Evolutionary conservation across 768 basidiomycete genomes (phyloP).

Genomic region (Macrolepiota dolichaula): DNA sequence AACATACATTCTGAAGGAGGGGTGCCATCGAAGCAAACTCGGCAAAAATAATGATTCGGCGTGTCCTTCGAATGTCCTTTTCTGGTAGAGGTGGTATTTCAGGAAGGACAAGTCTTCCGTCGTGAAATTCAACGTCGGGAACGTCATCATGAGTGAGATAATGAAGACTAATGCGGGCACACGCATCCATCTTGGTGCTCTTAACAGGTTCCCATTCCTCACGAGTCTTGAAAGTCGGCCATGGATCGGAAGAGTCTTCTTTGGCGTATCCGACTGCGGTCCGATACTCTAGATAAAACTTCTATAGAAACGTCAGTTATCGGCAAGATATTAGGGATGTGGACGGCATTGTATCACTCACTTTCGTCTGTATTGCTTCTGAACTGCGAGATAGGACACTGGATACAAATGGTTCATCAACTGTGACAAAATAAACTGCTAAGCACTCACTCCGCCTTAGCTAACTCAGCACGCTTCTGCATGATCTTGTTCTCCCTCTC

Average conservation of each 20-base stretch:
- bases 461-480: not conserved
- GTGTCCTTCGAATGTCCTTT: not conserved
- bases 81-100: not conserved
- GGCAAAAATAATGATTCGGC: constrained; percentile 12
- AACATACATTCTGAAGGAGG: constrained; percentile 17
- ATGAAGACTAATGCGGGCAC: not conserved
- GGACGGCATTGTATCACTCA: not conserved
- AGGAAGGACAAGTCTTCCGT: not conserved
- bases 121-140: not conserved
- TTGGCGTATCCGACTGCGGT: constrained; percentile 9
- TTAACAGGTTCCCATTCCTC: constrained; percentile 15
- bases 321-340: too few relatives aligned
- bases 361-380: not conserved
- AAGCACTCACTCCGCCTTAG: not conserved
- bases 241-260: not conserved
- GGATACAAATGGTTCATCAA: not conserved
- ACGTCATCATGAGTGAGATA: constrained; percentile 8
- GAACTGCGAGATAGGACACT: not conserved
- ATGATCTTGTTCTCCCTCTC: not conserved
- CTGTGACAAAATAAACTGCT: not conserved
- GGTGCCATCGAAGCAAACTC: constrained; percentile 17
- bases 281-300: constrained; percentile 17
- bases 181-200: constrained; percentile 17
- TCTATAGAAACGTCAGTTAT: not conserved
- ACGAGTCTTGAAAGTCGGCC: constrained; percentile 9